Evolutionary conservation across 345 rosid genomes (phyloP).

Genomic region (Mallotus nudiflorus): DNA sequence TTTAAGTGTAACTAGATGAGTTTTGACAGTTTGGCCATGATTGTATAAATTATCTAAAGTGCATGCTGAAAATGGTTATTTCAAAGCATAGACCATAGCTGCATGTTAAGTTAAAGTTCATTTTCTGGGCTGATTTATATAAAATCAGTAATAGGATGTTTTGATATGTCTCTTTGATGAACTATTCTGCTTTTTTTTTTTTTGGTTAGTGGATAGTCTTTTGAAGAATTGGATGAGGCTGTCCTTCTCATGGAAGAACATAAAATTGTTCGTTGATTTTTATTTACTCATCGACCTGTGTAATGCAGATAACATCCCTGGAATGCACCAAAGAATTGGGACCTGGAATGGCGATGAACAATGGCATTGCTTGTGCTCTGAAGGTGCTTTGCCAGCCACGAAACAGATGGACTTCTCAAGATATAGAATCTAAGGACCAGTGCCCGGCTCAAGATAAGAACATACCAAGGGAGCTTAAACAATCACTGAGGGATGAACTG

Average conservation of each 20-base stretch:
- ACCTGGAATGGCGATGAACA: constrained; percentile 25
- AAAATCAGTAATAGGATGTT: background rate
- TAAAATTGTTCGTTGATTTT: background rate
- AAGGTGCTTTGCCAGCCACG: constrained; percentile 34
- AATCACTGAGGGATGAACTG: constrained; percentile 19
- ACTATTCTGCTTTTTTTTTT: background rate
- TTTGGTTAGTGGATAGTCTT: background rate
- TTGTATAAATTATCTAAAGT: background rate
- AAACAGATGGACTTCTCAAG: constrained; percentile 30
- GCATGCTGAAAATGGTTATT: background rate
- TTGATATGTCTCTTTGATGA: background rate
- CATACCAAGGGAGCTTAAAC: constrained; percentile 22
- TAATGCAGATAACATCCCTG: constrained; percentile 42
- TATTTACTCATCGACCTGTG: background rate
- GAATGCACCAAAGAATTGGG: constrained; percentile 39
- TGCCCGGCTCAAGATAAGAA: constrained; percentile 44
- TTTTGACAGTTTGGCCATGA: background rate
- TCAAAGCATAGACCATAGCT: background rate
- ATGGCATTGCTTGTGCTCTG: constrained; percentile 43
- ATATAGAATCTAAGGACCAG: constrained; percentile 32
- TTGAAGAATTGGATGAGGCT: background rate
- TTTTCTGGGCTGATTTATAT: background rate
- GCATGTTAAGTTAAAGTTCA: background rate
- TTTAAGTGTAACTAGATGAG: background rate
- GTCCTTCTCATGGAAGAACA: background rate